Evolutionary conservation across 2,329 filamentous ascomycete genomes (phyloP).

Genomic region (Periconia sp.): DNA sequence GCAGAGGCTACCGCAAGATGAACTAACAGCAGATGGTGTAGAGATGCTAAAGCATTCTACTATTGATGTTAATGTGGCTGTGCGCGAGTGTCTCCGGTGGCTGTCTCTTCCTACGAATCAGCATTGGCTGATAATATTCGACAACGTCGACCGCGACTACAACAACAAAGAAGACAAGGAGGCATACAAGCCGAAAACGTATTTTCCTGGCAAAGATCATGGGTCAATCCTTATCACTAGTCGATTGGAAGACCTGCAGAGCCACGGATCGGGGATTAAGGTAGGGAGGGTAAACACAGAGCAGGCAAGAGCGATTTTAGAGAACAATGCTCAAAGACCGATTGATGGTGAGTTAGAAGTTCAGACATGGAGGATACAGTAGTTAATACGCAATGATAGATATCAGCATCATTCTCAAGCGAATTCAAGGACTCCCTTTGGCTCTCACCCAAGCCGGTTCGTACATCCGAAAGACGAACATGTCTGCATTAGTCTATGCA

Average conservation of each 20-base stretch:
- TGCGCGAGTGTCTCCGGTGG: slow-evolving; percentile 20
- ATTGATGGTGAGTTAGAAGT: slow-evolving; percentile 17
- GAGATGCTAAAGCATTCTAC: slow-evolving; percentile 12
- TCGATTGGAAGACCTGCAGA: slow-evolving; percentile 18
- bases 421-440: slow-evolving; percentile 29
- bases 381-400: too few species aligned
- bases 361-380: slow-evolving; percentile 17
- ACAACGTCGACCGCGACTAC: slow-evolving; percentile 25
- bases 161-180: slow-evolving; percentile 11
- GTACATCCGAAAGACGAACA: slow-evolving; percentile 26
- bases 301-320: slow-evolving; percentile 31
- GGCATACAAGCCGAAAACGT: slow-evolving; percentile 20
- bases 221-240: slow-evolving; percentile 26
- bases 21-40: slow-evolving; percentile 12
- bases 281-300: slow-evolving; percentile 25
- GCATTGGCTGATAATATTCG: slow-evolving; percentile 22
- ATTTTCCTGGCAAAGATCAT: slow-evolving; percentile 19
- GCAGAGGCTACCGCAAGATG: slow-evolving; percentile 14
- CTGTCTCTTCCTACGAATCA: slow-evolving; percentile 17
- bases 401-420: slow-evolving; percentile 13
- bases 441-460: slow-evolving; percentile 29
- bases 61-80: slow-evolving; percentile 13
- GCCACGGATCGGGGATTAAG: slow-evolving; percentile 34
- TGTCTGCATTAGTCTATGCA: slow-evolving; percentile 21
- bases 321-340: slow-evolving; percentile 23